phyloP scores from a whole-genome alignment of 176 grass and related monocot genomes.

The Microstegium vimineum region DNA sequence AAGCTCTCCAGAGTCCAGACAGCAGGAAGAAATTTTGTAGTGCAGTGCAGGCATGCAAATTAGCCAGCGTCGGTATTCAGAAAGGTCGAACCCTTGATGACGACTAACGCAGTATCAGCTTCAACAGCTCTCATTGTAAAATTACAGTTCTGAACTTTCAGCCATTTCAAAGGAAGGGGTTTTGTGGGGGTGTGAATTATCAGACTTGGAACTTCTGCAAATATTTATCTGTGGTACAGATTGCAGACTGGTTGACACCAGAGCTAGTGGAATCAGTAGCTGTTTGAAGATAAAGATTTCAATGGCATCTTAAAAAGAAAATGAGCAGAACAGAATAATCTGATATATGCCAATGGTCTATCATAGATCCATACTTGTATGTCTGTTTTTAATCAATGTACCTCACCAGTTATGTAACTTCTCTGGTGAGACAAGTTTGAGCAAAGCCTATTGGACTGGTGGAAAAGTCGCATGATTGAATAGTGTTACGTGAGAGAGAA shows the following conservation, averaged over 20 bases:
- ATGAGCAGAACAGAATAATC: background rate
- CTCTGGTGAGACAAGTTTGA: background rate
- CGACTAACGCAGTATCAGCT: background rate
- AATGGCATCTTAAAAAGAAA: constrained; percentile 26
- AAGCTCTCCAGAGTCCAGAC: background rate
- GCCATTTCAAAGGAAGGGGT: background rate
- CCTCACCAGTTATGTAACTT: background rate
- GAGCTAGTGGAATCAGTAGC: constrained; percentile 9
- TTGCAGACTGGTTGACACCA: background rate
- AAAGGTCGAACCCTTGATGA: background rate
- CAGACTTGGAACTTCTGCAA: background rate
- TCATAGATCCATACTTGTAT: background rate
- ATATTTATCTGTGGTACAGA: background rate
- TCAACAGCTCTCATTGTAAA: too few relatives aligned
- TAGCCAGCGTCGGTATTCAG: background rate
- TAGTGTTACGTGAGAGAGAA: too few relatives aligned
- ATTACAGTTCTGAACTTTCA: too few relatives aligned
- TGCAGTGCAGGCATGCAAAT: background rate
- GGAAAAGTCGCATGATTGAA: too few relatives aligned
- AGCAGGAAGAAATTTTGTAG: background rate
- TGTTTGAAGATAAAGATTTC: constrained; percentile 14
- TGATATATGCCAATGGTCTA: background rate
- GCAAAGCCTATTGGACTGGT: too few relatives aligned
- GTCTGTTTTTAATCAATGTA: constrained; percentile 13
- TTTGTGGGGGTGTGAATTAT: background rate